These are phyloP conservation scores for Colletotrichum magnum DNA, from an alignment of 2,329 filamentous ascomycete species.

Conservation along the genomic window DNA sequence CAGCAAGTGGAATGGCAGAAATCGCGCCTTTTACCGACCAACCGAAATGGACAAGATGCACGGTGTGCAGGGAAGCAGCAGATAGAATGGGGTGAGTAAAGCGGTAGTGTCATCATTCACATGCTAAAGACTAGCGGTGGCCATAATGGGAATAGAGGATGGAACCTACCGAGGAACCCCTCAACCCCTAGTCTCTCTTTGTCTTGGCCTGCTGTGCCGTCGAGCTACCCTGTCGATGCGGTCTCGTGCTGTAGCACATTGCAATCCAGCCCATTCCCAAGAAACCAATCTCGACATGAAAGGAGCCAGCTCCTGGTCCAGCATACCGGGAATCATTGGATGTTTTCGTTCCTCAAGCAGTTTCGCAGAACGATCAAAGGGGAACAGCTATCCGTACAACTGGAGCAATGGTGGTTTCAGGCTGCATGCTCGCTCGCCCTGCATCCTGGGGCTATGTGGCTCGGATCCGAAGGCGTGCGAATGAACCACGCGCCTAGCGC, in stretches of 20 bases:
- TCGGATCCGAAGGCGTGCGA: constrained; percentile 40
- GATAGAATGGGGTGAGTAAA: constrained; percentile 11
- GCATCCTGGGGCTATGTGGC: constrained; percentile 28
- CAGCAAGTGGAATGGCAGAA: constrained; percentile 24
- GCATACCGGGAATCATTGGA: constrained; percentile 7
- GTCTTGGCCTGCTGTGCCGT: constrained; percentile 25
- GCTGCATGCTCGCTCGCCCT: constrained; percentile 29
- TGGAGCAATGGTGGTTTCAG: constrained; percentile 43
- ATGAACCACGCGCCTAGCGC: constrained; percentile 30
- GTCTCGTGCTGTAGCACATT: constrained; percentile 14
- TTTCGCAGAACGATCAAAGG: constrained; percentile 22
- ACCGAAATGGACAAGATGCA: constrained; percentile 28
- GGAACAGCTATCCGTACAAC: constrained; percentile 27
- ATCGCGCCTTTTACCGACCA: constrained; percentile 29
- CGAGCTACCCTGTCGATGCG: constrained; percentile 15
- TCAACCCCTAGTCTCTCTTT: constrained; percentile 7
- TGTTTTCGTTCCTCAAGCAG: constrained; percentile 2
- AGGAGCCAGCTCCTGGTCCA: constrained; percentile 13
- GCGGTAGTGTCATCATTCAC: constrained; percentile 34
- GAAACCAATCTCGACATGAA: constrained; percentile 21
- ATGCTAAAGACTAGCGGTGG: constrained; percentile 37
- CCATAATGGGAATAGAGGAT: constrained; percentile 16
- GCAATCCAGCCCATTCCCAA: constrained; percentile 16
- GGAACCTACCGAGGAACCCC: constrained; percentile 36
- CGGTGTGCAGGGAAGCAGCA: constrained; percentile 16